Evolutionary conservation across 495 filamentous ascomycete species (phyloP), one percentile per base, ranked within the genome.

Genomic region (Hyaloscypha finlandica): DNA sequence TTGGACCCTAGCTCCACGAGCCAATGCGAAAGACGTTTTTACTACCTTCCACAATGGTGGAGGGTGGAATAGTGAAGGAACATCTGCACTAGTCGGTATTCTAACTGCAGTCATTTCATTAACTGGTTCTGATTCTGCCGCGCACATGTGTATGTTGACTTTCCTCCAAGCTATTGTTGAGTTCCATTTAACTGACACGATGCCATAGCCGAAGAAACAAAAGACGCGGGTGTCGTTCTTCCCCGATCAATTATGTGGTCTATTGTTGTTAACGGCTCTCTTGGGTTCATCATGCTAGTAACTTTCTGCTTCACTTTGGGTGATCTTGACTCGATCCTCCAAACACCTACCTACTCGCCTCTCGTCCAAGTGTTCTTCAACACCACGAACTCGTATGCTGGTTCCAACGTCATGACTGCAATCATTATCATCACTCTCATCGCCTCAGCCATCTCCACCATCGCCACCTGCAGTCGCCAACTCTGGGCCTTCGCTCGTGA

Each of bases 401-500:
- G 74, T 1, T 81, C 30, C 16, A 61, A 54, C 9, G 53, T 63
- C 1, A 64, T 66, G 63, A 61, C 59, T 14, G 32, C 64, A 25
- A 67, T 70, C 29, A 30, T 70, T 22, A 65, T 64, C 16, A 59
- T 70, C n/a, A 33, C 59, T 4, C 56, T 42, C 16, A 14, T 66
- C 16, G 59, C 22, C 32, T 20, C 42, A 2, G 51, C 33, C 14
- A 63, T 70, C 32, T 54, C 58, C 2, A 60, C 60, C 39, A 70
- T 83, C 8, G 82, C 82, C 22, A 81, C 84, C 0, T 71, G 81
- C 1, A 85, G 83, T 9, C 78, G 85, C 3, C 77, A 83, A 68
- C 74, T 82, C 32, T 88, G 83, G 81, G 80, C 83, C 0, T 86
- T 86, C 67, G 77, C 83, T 0, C 75, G 84, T 8, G 84, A 87